These are phyloP conservation scores for Phytophthora nicotianae DNA, from an alignment of 352 stramenopile genomes.

Conservation along the genomic window DNA sequence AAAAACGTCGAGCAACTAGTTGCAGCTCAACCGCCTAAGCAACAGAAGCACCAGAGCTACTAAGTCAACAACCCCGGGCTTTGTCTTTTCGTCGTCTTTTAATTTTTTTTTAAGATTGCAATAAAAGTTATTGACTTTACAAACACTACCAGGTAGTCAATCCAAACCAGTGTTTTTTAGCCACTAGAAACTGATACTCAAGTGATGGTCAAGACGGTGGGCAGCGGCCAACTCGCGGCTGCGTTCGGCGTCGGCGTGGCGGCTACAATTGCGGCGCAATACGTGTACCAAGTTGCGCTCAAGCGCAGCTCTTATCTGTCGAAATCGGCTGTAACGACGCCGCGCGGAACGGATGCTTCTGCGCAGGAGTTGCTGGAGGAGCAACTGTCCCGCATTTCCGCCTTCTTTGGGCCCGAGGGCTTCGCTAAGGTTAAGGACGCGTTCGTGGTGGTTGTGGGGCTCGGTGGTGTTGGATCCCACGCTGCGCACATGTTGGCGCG, in stretches of 20 bases:
- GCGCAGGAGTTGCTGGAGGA: constrained; percentile 68
- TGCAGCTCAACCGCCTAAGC: neutral
- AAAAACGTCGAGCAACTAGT: constrained; percentile 15
- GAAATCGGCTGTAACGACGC: neutral
- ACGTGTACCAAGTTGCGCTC: constrained; percentile 39
- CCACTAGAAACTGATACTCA: neutral
- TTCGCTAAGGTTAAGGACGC: constrained; percentile 89
- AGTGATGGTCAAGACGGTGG: constrained; percentile 60
- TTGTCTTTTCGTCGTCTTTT: too few species aligned
- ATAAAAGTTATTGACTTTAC: too few species aligned
- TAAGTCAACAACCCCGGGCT: too few species aligned
- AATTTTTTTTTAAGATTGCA: too few species aligned
- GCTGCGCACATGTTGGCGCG: constrained; percentile 97
- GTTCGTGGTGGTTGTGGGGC: constrained; percentile 95
- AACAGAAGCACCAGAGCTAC: neutral
- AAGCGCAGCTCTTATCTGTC: constrained; percentile 20
- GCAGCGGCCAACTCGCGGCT: constrained; percentile 36
- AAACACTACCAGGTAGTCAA: too few species aligned
- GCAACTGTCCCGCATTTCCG: constrained; percentile 92
- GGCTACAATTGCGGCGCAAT: constrained; percentile 49
- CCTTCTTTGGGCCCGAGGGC: constrained; percentile 95
- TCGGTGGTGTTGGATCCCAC: constrained; percentile 97
- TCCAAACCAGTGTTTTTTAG: too few species aligned
- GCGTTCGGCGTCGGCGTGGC: constrained; percentile 68
- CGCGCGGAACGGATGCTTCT: constrained; percentile 41